These are phyloP conservation scores for Digitaria exilis DNA, from an alignment of 202 grass and related monocot genomes.

Conservation along the genomic window DNA sequence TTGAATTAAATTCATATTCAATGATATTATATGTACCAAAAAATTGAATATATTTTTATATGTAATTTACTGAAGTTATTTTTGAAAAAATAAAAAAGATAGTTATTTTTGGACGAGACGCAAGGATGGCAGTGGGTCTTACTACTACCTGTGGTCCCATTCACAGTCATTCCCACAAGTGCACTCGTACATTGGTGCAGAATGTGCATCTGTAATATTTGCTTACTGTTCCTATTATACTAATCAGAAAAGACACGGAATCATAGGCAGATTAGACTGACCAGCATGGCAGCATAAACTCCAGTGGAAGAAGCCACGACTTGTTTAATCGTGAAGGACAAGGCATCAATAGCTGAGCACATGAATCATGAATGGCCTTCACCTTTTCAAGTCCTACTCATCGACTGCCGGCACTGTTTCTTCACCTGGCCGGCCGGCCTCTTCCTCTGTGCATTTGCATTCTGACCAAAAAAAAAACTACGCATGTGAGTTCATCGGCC, in stretches of 20 bases:
- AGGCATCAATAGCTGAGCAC: constrained; percentile 22
- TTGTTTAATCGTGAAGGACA: constrained; percentile 39
- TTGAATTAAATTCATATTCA: too few species aligned
- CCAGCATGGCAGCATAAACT: constrained; percentile 3
- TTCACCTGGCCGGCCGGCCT: constrained; percentile 3
- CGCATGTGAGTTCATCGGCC: constrained; percentile 45
- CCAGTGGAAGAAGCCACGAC: background rate
- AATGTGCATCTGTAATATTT: constrained; percentile 35
- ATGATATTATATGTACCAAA: too few species aligned
- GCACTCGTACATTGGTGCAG: constrained; percentile 4
- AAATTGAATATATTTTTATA: too few species aligned
- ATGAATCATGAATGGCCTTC: constrained; percentile 27
- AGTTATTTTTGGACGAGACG: too few species aligned
- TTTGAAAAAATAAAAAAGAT: too few species aligned
- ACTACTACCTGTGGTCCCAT: background rate
- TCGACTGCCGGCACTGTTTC: constrained; percentile 14
- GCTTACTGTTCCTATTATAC: too few species aligned
- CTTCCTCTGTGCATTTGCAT: background rate
- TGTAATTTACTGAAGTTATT: too few species aligned
- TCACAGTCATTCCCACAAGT: background rate
- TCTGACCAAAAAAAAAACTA: constrained; percentile 13
- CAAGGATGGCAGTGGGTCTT: background rate
- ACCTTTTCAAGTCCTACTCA: constrained; percentile 39
- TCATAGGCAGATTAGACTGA: constrained; percentile 45
- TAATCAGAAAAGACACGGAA: constrained; percentile 40